Percentiles rank a stretch among this genome's conserved stretches.
Conservation (phyloP, 371 early-diverging fungal species). For the Cokeromyces recurvatus region DNA sequence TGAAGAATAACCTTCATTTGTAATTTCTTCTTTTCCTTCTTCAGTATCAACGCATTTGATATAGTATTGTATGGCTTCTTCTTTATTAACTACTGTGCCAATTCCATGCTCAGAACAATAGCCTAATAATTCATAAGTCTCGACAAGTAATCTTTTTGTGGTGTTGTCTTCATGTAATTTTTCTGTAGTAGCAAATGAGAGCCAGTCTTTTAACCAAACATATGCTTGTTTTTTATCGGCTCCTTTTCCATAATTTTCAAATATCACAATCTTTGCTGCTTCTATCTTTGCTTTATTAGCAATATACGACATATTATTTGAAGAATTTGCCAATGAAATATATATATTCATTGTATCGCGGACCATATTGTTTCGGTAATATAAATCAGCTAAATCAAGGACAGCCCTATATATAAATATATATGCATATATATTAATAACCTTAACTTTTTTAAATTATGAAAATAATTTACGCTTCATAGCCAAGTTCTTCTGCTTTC, state of each 20-base stretch:
- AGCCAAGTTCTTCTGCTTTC: conserved; percentile 20
- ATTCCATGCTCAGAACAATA: conserved; percentile 30
- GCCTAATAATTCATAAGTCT: conserved; percentile 3
- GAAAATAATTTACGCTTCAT: conserved; percentile 18
- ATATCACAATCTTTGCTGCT: background rate
- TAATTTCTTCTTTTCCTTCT: background rate
- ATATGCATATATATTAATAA: background rate
- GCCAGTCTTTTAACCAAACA: conserved; percentile 1
- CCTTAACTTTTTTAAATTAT: background rate
- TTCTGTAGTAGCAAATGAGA: background rate
- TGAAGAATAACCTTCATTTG: too few species aligned
- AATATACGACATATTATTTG: conserved; percentile 1
- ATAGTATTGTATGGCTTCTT: conserved; percentile 6
- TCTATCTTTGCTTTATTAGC: conserved; percentile 10
- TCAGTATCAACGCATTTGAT: background rate
- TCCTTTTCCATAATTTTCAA: background rate
- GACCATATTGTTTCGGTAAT: background rate
- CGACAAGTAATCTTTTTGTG: background rate
- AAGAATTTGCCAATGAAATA: conserved; percentile 9
- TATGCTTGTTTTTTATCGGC: background rate
- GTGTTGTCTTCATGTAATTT: background rate
- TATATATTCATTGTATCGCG: conserved; percentile 17
- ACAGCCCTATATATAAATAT: conserved; percentile 2
- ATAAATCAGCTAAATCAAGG: conserved; percentile 15
- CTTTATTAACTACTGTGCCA: conserved; percentile 19